Evolutionary conservation across 192 early-diverging fungal genomes (phyloP).

Genomic region (Kappamyces sp.): DNA sequence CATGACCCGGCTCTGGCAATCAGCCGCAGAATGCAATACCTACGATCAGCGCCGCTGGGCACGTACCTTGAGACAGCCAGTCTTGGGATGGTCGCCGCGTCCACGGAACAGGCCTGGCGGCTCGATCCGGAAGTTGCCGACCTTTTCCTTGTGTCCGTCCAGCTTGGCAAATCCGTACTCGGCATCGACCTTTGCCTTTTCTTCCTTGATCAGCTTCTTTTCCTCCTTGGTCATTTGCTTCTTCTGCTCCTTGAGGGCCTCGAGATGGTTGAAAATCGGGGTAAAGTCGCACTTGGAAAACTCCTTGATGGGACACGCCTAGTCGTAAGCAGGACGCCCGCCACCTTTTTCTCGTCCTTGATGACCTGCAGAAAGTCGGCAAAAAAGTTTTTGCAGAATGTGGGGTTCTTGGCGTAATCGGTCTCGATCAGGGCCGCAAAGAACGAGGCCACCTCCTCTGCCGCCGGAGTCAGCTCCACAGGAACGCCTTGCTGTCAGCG

Average conservation of each 20-base stretch:
- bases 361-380: constrained; percentile 72
- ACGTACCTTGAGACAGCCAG: constrained; percentile 76
- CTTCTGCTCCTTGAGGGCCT: constrained; percentile 67
- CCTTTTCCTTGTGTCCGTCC: constrained; percentile 91
- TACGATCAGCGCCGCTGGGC: not conserved
- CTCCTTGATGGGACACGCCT: constrained; percentile 50
- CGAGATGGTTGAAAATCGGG: constrained; percentile 73
- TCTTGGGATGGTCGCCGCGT: constrained; percentile 94
- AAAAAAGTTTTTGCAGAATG: constrained; percentile 91
- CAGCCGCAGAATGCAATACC: constrained; percentile 13
- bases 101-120: constrained; percentile 94
- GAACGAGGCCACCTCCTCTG: constrained; percentile 93
- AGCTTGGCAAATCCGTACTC: constrained; percentile 68
- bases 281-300: constrained; percentile 87
- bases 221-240: constrained; percentile 86
- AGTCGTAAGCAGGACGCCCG: not conserved
- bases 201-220: constrained; percentile 68
- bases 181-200: constrained; percentile 61
- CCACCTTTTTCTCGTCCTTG: constrained; percentile 53
- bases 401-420: constrained; percentile 73
- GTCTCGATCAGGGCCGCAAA: constrained; percentile 83
- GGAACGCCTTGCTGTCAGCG: constrained; percentile 30
- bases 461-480: constrained; percentile 57
- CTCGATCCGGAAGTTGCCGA: constrained; percentile 96
- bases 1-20: constrained; percentile 59